phyloP scores from a whole-genome alignment of 78 protist genomes.

The Dictyostelium capitatum region DNA sequence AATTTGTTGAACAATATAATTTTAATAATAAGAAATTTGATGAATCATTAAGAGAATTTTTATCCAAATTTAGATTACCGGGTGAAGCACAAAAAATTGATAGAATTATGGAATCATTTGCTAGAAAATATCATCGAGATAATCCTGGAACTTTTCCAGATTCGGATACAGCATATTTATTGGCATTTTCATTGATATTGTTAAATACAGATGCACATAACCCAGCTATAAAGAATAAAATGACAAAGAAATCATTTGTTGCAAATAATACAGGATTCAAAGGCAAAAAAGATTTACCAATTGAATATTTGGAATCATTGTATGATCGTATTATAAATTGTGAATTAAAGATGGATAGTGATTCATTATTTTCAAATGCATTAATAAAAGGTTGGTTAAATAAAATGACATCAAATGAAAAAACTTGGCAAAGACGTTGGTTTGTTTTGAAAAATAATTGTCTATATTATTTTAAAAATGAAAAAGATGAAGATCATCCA shows the following conservation, averaged over 20 bases:
- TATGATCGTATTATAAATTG: conserved; percentile 50
- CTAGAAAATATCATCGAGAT: conserved; percentile 86
- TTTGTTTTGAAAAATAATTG: conserved; percentile 79
- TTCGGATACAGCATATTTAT: conserved; percentile 95
- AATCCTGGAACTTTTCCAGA: conserved; percentile 88
- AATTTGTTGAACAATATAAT: conserved; percentile 54
- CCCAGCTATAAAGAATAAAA: conserved; percentile 82
- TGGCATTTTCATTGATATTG: conserved; percentile 97
- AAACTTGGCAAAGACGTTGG: conserved; percentile 81
- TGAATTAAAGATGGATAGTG: conserved; percentile 43
- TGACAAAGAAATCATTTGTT: conserved; percentile 83
- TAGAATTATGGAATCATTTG: conserved; percentile 95
- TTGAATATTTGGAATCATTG: conserved; percentile 43
- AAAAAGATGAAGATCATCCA: conserved; percentile 57
- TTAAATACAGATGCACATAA: conserved; percentile 98
- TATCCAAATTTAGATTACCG: conserved; percentile 90
- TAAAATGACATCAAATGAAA: conserved; percentile 65
- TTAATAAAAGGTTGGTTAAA: conserved; percentile 52
- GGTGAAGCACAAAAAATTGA: conserved; percentile 97
- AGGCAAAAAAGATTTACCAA: conserved; percentile 41
- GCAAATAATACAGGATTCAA: conserved; percentile 31
- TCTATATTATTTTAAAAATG: conserved; percentile 74
- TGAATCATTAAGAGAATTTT: conserved; percentile 91
- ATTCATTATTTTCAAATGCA: conserved; percentile 57
- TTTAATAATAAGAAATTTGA: conserved; percentile 75